phyloP scores from a whole-genome alignment of 352 stramenopile genomes.

The Pythium volutum region DNA sequence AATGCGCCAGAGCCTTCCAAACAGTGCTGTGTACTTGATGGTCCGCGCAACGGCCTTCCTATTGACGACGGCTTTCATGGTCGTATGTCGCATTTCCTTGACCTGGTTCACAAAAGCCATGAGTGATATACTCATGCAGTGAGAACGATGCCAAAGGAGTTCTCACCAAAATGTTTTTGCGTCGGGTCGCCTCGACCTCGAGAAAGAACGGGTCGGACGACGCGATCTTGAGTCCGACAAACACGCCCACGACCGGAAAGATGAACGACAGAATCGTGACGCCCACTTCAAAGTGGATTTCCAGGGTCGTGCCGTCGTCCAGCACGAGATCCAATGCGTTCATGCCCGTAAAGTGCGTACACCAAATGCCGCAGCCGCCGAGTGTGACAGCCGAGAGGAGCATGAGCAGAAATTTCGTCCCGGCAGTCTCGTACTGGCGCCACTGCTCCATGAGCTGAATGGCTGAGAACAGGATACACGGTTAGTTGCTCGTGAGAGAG shows the following conservation, averaged over 20 bases:
- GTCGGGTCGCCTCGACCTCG: conserved; percentile 50
- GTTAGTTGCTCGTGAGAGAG: not conserved
- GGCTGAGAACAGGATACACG: no score
- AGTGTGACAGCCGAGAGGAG: conserved; percentile 39
- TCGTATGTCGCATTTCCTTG: conserved; percentile 34
- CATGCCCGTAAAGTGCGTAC: conserved; percentile 76
- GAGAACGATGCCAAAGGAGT: no score
- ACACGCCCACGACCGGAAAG: conserved; percentile 50
- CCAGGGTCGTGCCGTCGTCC: conserved; percentile 39
- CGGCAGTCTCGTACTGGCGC: conserved; percentile 34
- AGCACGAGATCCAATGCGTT: conserved; percentile 43
- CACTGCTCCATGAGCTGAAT: conserved; percentile 73
- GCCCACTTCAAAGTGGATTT: conserved; percentile 54
- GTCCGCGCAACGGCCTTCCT: conserved; percentile 34
- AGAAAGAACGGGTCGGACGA: conserved; percentile 67
- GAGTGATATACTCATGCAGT: no score
- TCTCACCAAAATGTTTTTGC: conserved; percentile 30
- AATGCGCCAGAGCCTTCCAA: conserved; percentile 56
- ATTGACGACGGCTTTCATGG: conserved; percentile 47
- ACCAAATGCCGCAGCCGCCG: conserved; percentile 70
- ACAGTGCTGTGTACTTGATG: conserved; percentile 56
- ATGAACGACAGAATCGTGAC: conserved; percentile 59
- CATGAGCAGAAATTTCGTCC: conserved; percentile 39
- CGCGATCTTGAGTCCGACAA: conserved; percentile 54
- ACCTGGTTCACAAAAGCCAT: no score